These are phyloP conservation scores for Cladophialophora bantiana DNA, from an alignment of 2,329 filamentous ascomycete genomes.

Conservation along the genomic window DNA sequence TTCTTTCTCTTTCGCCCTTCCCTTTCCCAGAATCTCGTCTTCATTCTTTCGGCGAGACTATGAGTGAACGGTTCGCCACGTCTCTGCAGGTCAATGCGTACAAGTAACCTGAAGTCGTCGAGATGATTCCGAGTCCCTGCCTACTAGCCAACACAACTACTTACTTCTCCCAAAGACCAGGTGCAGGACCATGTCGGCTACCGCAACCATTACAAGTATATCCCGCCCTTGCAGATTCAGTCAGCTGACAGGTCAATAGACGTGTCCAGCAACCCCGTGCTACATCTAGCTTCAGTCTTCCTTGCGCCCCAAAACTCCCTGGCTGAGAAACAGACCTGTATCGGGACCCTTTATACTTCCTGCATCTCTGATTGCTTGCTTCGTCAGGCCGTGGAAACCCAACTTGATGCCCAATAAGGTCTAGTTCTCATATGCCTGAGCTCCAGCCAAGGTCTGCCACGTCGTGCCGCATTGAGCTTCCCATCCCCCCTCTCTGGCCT, in stretches of 20 bases:
- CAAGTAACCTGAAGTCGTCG: neutral
- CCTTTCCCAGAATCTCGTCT: no score
- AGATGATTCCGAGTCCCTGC: neutral
- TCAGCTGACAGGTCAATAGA: neutral
- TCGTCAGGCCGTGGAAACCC: neutral
- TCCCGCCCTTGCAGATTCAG: neutral
- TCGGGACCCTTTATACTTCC: neutral
- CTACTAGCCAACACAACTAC: neutral
- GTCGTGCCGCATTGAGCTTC: neutral
- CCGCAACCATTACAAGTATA: neutral
- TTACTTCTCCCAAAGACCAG: neutral
- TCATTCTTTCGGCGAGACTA: no score
- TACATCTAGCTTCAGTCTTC: neutral
- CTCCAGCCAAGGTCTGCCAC: slow-evolving; percentile 1
- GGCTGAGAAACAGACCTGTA: neutral
- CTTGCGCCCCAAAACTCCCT: neutral
- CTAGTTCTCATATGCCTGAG: neutral
- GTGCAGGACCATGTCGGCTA: neutral
- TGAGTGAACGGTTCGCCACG: no score
- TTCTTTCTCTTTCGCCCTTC: no score
- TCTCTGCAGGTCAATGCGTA: neutral
- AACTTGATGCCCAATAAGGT: neutral
- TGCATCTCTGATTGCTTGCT: neutral
- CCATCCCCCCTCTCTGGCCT: neutral
- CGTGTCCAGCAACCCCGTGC: neutral